These are phyloP conservation scores for Solanum corneliomulleri DNA, from an alignment of 257 asterid species.

Conservation along the genomic window DNA sequence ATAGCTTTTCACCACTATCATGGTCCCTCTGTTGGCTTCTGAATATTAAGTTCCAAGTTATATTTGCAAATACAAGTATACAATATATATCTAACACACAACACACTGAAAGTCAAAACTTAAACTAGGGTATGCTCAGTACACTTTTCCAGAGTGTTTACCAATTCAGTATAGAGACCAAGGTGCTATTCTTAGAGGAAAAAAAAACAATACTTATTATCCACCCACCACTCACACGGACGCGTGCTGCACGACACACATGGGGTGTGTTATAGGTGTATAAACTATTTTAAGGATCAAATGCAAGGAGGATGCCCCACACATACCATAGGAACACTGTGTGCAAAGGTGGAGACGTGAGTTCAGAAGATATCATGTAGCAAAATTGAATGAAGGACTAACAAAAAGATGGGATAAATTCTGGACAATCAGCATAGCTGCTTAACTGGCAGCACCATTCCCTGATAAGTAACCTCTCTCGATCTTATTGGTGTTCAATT, in stretches of 20 bases:
- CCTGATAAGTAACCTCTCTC: not conserved
- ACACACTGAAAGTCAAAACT: not conserved
- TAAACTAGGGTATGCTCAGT: not conserved
- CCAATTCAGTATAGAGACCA: not conserved
- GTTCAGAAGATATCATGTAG: not conserved
- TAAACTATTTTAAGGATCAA: not conserved
- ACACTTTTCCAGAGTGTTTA: not conserved
- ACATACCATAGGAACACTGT: not conserved
- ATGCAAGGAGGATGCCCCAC: not conserved
- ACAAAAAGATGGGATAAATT: not conserved
- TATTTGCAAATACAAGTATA: not conserved
- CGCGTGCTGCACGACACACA: not conserved
- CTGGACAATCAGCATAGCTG: not conserved
- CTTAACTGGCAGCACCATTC: not conserved
- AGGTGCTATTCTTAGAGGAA: not conserved
- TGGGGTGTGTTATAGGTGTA: not conserved
- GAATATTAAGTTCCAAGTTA: not conserved
- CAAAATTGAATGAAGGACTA: not conserved
- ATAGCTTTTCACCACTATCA: not conserved
- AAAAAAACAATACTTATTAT: not conserved
- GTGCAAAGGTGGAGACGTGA: not conserved
- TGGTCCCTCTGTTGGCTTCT: not conserved
- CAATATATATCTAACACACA: not conserved
- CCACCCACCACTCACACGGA: not conserved
- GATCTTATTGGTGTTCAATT: not conserved